Conservation (phyloP, 441 rosid species). For the Heliophila coronopifolia region DNA sequence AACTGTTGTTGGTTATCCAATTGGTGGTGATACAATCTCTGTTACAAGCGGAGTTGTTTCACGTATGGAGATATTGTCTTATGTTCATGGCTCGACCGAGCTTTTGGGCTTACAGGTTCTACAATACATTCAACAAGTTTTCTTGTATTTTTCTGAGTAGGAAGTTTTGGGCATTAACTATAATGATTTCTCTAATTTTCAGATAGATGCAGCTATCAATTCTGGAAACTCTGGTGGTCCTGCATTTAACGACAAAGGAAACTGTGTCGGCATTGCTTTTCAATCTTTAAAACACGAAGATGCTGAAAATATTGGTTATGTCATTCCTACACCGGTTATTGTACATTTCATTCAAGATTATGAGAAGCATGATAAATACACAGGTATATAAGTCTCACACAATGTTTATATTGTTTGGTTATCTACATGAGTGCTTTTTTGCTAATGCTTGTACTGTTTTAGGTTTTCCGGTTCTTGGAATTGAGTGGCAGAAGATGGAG, state of each 20-base stretch:
- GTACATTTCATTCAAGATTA: slow-evolving; percentile 82
- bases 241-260: slow-evolving; percentile 82
- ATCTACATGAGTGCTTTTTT: background rate
- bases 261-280: slow-evolving; percentile 92
- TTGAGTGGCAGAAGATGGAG: slow-evolving; percentile 99
- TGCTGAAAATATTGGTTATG: slow-evolving; percentile 88
- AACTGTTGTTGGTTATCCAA: slow-evolving; percentile 90
- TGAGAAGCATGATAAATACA: slow-evolving; percentile 75
- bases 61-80: slow-evolving; percentile 76
- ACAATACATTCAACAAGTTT: background rate
- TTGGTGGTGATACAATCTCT: slow-evolving; percentile 93
- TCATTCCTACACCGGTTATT: slow-evolving; percentile 92
- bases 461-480: slow-evolving; percentile 87
- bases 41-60: slow-evolving; percentile 97
- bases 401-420: background rate
- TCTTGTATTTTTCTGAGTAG: background rate
- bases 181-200: background rate
- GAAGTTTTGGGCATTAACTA: background rate
- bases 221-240: slow-evolving; percentile 97
- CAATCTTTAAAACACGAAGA: slow-evolving; percentile 91
- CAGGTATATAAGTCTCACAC: slow-evolving; percentile 42
- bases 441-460: slow-evolving; percentile 15
- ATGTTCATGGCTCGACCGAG: slow-evolving; percentile 81
- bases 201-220: slow-evolving; percentile 95
- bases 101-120: slow-evolving; percentile 81